phyloP scores from a whole-genome alignment of 495 filamentous ascomycete species.

The Penicillium soppii region DNA sequence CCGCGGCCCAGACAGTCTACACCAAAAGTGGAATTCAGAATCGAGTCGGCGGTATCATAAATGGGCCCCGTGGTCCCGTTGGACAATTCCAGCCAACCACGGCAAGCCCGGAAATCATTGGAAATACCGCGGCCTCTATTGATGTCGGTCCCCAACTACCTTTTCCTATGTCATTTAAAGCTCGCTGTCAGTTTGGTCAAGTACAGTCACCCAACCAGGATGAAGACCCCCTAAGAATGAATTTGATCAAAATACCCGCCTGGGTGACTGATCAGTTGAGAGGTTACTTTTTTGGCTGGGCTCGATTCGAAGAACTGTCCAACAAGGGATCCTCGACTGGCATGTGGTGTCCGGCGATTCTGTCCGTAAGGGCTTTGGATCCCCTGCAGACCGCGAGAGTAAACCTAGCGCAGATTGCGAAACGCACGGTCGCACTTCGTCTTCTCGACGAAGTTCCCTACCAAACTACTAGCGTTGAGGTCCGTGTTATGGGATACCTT shows the following conservation, averaged over 20 bases:
- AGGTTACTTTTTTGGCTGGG: slow-evolving; percentile 67
- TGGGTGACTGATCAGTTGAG: slow-evolving; percentile 48
- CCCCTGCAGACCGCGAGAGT: slow-evolving; percentile 36
- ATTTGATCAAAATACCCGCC: slow-evolving; percentile 40
- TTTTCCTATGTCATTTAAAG: slow-evolving; percentile 58
- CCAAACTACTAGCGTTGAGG: slow-evolving; percentile 38
- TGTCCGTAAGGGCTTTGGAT: slow-evolving; percentile 44
- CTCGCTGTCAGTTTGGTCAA: slow-evolving; percentile 25
- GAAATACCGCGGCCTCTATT: slow-evolving; percentile 17
- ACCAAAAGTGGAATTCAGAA: slow-evolving; percentile 35
- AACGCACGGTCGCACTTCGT: slow-evolving; percentile 42
- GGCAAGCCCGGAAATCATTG: slow-evolving; percentile 11
- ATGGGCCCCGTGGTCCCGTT: slow-evolving; percentile 17
- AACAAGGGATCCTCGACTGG: slow-evolving; percentile 9
- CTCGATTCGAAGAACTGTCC: slow-evolving; percentile 30
- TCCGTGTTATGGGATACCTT: slow-evolving; percentile 55
- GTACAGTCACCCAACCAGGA: slow-evolving; percentile 32
- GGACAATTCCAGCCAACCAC: slow-evolving; percentile 13
- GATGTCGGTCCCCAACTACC: slow-evolving; percentile 55
- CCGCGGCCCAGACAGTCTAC: slow-evolving; percentile 43
- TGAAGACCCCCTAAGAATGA: slow-evolving; percentile 12
- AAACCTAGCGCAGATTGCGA: slow-evolving; percentile 40
- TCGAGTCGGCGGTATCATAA: slow-evolving; percentile 27
- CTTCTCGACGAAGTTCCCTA: slow-evolving; percentile 43
- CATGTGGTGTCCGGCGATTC: slow-evolving; percentile 53